These are phyloP conservation scores for Aphanomyces stellatus DNA, from an alignment of 352 stramenopile genomes.

Conservation along the genomic window DNA sequence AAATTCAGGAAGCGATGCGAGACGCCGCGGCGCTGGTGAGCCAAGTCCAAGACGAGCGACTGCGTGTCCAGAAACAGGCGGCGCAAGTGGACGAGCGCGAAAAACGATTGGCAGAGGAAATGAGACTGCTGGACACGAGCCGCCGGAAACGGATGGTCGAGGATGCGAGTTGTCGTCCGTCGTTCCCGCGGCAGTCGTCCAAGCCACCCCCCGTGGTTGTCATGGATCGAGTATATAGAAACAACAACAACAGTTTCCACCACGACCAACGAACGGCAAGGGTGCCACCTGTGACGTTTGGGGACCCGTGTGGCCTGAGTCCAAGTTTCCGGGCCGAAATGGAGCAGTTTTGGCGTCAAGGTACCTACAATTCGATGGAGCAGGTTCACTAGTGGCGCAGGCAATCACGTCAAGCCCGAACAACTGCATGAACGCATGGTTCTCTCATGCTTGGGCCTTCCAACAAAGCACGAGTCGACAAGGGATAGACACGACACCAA, in stretches of 20 bases:
- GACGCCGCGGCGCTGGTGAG: conserved; percentile 6
- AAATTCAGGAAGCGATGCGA: neutral
- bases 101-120: conserved; percentile 2
- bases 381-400: neutral
- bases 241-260: neutral
- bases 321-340: conserved; percentile 15
- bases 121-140: conserved; percentile 10
- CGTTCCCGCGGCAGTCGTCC: neutral
- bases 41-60: conserved; percentile 11
- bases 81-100: conserved; percentile 16
- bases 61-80: neutral
- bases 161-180: neutral
- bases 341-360: conserved; percentile 13
- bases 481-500: neutral
- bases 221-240: neutral
- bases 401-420: neutral
- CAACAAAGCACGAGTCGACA: no score
- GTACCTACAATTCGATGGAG: neutral
- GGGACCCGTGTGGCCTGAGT: conserved; percentile 9
- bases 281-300: neutral
- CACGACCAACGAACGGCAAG: neutral
- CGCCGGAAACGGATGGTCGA: neutral
- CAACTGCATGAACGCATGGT: conserved; percentile 14
- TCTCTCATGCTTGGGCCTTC: conserved; percentile 14
- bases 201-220: neutral